A percentile compares a stretch with the other conserved stretches of the same genome.
Conservation (phyloP, 192 early-diverging fungal genomes). For the Gaertneriomyces sp. region DNA sequence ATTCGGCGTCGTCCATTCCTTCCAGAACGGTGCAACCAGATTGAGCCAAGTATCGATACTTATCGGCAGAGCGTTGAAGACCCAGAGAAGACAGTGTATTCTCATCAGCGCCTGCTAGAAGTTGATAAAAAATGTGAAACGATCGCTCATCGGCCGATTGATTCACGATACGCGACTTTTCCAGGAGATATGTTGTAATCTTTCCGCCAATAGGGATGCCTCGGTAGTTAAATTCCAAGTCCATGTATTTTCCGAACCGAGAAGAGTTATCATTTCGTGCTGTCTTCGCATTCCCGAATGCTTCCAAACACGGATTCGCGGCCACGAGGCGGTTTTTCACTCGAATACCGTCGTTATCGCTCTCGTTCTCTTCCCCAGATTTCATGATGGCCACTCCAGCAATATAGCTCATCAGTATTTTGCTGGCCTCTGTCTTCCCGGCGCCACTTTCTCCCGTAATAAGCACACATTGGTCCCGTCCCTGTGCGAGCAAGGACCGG, state of each 20-base stretch:
- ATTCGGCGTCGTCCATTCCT: constrained; percentile 15
- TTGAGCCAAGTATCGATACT: constrained; percentile 21
- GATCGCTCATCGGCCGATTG: constrained; percentile 58
- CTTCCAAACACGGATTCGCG: constrained; percentile 37
- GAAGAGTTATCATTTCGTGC: constrained; percentile 55
- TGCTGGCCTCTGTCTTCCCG: constrained; percentile 49
- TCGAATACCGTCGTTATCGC: constrained; percentile 14
- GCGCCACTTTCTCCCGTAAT: constrained; percentile 54
- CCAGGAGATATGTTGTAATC: constrained; percentile 30
- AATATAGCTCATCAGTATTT: constrained; percentile 84
- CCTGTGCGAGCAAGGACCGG: constrained; percentile 25
- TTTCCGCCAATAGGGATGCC: constrained; percentile 41
- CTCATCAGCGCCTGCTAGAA: constrained; percentile 73
- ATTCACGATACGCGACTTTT: constrained; percentile 35
- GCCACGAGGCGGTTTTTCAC: constrained; percentile 30
- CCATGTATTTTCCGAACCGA: constrained; percentile 54
- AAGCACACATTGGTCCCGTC: constrained; percentile 48
- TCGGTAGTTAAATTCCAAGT: constrained; percentile 31
- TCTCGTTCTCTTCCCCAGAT: no score
- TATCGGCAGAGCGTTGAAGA: constrained; percentile 1
- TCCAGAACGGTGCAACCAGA: neutral
- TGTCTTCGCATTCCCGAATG: constrained; percentile 51
- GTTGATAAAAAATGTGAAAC: constrained; percentile 90
- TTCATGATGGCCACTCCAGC: constrained; percentile 57
- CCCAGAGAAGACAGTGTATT: constrained; percentile 48